A percentile compares a stretch with the other conserved stretches of the same genome.
Evolutionary conservation across 2,329 filamentous ascomycete genomes (phyloP).

Genomic region (Botrytis cinerea): DNA sequence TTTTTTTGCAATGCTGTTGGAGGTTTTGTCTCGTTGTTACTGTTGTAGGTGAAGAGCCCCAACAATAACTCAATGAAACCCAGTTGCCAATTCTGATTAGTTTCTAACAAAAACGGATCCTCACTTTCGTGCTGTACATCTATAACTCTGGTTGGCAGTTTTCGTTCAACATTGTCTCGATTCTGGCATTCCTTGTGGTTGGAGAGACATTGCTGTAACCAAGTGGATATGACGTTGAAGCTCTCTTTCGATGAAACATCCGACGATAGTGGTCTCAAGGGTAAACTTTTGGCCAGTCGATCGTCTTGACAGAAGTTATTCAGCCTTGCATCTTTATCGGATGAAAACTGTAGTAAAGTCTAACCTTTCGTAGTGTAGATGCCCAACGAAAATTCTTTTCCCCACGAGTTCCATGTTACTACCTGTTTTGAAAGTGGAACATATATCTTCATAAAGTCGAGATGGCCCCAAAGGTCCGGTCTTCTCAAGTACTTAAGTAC

Average conservation of each 20-base stretch:
- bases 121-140: accelerated
- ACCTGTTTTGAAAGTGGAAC: too few relatives aligned
- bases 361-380: neutral
- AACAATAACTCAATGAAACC: neutral
- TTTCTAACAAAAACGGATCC: neutral
- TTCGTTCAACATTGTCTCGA: accelerated
- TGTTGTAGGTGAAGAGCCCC: neutral
- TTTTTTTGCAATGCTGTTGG: neutral
- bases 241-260: neutral
- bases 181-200: accelerated
- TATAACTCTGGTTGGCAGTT: neutral
- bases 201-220: neutral
- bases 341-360: too few relatives aligned
- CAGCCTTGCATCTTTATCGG: too few relatives aligned
- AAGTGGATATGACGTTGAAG: neutral
- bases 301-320: neutral
- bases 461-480: too few relatives aligned
- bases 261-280: neutral
- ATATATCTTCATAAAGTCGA: too few relatives aligned
- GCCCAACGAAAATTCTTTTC: neutral
- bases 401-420: neutral
- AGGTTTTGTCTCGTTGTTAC: neutral
- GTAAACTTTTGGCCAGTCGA: neutral
- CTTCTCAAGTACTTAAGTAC: neutral
- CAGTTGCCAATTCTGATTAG: neutral